Evolutionary conservation across 1,284 basidiomycete species (phyloP), one percentile per base, ranked within the genome.

Genomic region (Ganoderma lucidum): DNA sequence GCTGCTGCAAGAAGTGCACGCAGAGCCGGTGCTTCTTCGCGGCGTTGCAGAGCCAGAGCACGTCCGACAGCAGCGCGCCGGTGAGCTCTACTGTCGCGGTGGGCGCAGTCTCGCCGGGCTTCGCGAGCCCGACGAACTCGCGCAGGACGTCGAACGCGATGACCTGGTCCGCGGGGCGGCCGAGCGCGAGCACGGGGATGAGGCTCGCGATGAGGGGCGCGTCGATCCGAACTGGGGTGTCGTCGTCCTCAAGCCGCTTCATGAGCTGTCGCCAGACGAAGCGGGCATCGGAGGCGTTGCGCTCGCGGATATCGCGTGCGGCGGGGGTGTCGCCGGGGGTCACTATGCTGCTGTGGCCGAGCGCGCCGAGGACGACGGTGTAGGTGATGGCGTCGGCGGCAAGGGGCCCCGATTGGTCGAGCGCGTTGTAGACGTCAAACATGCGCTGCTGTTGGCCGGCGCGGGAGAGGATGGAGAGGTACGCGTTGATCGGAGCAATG

Each of bases 351-450:
- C 77, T 79, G 69, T 75, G 53, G 77, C 80, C 56, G 5, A 93
- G 81, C 8, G 86, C 86, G 45, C 82, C 80, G 74, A 94, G 86
- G 80, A 94, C 86, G 66, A 86, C 83, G 4, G 89, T 86, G 76
- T 87, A 93, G 17, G 91, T 81, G 70, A 84, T 81, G 60, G 82
- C 82, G 72, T 90, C 82, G 2, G 92, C 86, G 1, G 87, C 82
- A 12, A 88, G 76, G 9, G 85, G 86, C 6, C 90, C 91, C 5
- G 86, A 83, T 14, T 83, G 74, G 65, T 89, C 87, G 76, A 93
- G 79, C 19, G 83, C 82, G 74, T 92, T 88, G 79, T 89, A 94
- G 62, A 93, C 86, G 71, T 94, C 92, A 70, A 93, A 92, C 28
- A 93, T 85, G 70, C 86, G 85, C 72, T 91, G 87, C 71, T 88